Conservation (phyloP, 2,329 filamentous ascomycete species). For the Mariannaea elegans region DNA sequence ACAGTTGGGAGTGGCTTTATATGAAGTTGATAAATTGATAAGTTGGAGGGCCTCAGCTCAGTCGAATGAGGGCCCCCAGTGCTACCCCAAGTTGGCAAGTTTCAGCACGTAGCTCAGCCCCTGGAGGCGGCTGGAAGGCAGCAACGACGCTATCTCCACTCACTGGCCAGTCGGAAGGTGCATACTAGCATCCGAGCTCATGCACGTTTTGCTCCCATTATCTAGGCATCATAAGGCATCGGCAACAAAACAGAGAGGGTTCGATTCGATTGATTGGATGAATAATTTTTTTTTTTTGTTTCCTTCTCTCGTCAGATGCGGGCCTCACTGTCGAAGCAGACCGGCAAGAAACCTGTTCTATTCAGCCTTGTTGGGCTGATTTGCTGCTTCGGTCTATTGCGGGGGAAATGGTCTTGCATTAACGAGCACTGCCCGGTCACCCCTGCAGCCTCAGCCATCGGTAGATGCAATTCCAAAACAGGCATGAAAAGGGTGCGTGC, state of each 20-base stretch:
- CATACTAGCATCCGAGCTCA: background rate
- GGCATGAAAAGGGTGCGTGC: no score
- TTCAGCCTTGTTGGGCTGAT: constrained; percentile 1
- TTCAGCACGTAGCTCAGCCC: constrained; percentile 7
- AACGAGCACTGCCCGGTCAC: constrained; percentile 6
- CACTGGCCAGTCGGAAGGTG: background rate
- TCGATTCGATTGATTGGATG: no score
- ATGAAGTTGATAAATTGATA: background rate
- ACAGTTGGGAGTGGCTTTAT: background rate
- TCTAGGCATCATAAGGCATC: no score
- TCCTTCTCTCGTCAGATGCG: no score
- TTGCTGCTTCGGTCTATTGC: background rate
- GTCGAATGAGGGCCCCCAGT: background rate
- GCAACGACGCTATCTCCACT: constrained; percentile 6
- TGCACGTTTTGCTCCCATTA: background rate
- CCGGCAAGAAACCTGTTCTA: no score
- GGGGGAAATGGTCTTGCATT: background rate
- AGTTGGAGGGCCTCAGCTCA: no score
- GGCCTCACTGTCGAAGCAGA: no score
- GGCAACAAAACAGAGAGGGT: no score
- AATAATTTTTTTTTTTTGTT: no score
- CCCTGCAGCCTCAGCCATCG: background rate
- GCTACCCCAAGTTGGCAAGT: background rate
- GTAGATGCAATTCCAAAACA: background rate
- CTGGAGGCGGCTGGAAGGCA: constrained; percentile 2